Percentiles rank a stretch among this genome's conserved stretches.
Conservation (phyloP, 2,329 filamentous ascomycete species). For the Chaetomium globosum region DNA sequence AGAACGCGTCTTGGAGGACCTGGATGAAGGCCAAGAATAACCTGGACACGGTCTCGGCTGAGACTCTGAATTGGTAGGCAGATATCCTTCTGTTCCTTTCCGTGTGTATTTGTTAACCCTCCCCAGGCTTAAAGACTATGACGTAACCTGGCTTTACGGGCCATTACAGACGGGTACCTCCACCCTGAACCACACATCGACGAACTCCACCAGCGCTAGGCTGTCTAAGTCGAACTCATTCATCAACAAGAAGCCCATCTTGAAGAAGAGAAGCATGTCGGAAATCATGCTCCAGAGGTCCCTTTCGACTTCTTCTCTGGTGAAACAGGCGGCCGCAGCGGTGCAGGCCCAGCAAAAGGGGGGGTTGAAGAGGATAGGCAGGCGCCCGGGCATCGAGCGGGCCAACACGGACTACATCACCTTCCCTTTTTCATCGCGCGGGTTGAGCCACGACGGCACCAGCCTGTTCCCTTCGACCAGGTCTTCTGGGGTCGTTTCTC, state of each 20-base stretch:
- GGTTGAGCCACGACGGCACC: slow-evolving; percentile 63
- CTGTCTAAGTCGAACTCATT: slow-evolving; percentile 65
- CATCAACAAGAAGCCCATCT: slow-evolving; percentile 81
- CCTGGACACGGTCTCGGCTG: slow-evolving; percentile 83
- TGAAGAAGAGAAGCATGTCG: slow-evolving; percentile 96
- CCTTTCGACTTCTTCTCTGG: slow-evolving; percentile 80
- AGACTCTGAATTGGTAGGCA: slow-evolving; percentile 86
- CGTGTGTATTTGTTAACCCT: slow-evolving; percentile 22
- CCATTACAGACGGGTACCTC: slow-evolving; percentile 76
- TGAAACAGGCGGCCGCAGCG: slow-evolving; percentile 86
- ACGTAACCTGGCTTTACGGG: slow-evolving; percentile 97
- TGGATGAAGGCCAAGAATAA: slow-evolving; percentile 93
- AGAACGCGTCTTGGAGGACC: slow-evolving; percentile 96
- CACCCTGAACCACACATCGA: slow-evolving; percentile 53
- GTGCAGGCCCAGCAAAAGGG: slow-evolving; percentile 78
- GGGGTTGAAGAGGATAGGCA: slow-evolving; percentile 50
- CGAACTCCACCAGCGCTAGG: slow-evolving; percentile 47
- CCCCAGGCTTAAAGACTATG: slow-evolving; percentile 87
- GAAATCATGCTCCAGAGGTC: slow-evolving; percentile 92
- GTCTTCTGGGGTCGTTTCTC: slow-evolving; percentile 68
- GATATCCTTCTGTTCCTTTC: not conserved
- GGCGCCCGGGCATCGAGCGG: slow-evolving; percentile 60
- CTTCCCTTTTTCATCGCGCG: slow-evolving; percentile 64
- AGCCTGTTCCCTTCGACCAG: slow-evolving; percentile 67
- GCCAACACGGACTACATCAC: slow-evolving; percentile 70